Evolutionary conservation across 345 rosid species (phyloP).

Genomic region (Raphanus raphanistrum): DNA sequence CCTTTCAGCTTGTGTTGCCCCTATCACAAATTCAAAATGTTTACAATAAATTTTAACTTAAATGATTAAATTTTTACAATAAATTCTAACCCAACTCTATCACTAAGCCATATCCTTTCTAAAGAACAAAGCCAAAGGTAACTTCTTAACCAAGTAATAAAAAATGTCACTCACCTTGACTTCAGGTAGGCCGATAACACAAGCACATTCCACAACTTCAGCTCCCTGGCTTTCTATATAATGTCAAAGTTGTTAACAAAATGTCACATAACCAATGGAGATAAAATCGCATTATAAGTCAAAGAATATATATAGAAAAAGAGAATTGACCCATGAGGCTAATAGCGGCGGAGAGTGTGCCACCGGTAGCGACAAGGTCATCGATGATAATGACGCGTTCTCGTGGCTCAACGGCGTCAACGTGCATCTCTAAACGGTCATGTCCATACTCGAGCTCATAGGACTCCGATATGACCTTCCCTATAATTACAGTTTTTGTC

Average conservation of each 20-base stretch:
- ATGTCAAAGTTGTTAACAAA: not conserved
- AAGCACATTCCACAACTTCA: slow-evolving; percentile 70
- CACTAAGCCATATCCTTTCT: not conserved
- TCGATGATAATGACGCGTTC: slow-evolving; percentile 75
- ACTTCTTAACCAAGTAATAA: slow-evolving; percentile 15
- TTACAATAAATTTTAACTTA: not conserved
- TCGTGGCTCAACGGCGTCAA: slow-evolving; percentile 64
- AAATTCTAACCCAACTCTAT: not conserved
- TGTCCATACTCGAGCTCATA: slow-evolving; percentile 88
- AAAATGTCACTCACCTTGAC: slow-evolving; percentile 46
- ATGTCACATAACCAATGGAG: not conserved
- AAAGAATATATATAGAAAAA: not conserved
- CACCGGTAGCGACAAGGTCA: slow-evolving; percentile 89
- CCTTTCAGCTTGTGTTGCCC: slow-evolving; percentile 70
- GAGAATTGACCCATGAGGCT: slow-evolving; percentile 59
- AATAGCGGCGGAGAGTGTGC: slow-evolving; percentile 86
- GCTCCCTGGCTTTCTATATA: slow-evolving; percentile 63
- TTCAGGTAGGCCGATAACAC: slow-evolving; percentile 78
- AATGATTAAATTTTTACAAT: not conserved
- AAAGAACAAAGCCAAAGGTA: not conserved
- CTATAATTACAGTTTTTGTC: slow-evolving; percentile 36
- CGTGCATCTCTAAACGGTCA: slow-evolving; percentile 86
- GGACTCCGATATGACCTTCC: slow-evolving; percentile 64
- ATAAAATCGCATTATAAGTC: not conserved
- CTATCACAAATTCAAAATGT: slow-evolving; percentile 32